phyloP scores from a whole-genome alignment of 257 asterid genomes.

The Mentha longifolia region DNA sequence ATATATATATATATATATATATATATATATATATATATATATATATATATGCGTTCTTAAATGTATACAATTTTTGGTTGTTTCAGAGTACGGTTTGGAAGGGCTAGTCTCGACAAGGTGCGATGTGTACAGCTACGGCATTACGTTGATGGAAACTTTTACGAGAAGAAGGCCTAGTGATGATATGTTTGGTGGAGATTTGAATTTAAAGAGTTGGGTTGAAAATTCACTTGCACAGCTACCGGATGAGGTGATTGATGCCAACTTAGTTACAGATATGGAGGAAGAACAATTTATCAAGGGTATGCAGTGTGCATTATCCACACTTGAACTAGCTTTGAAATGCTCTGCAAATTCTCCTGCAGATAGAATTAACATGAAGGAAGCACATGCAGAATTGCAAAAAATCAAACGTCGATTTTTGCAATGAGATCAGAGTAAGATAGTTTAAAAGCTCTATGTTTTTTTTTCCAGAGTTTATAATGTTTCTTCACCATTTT shows the following conservation, averaged over 20 bases:
- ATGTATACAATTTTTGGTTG: too few species aligned
- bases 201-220: not conserved
- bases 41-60: too few species aligned
- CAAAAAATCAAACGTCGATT: not conserved
- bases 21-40: too few species aligned
- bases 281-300: not conserved
- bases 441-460: too few species aligned
- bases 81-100: conserved; percentile 1
- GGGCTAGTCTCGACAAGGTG: conserved; percentile 18
- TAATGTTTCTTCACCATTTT: too few species aligned
- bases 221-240: not conserved
- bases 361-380: not conserved
- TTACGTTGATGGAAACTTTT: not conserved
- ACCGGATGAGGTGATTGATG: not conserved
- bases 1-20: too few species aligned
- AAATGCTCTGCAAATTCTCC: not conserved
- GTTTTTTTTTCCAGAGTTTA: too few species aligned
- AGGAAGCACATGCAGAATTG: not conserved
- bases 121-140: not conserved
- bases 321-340: not conserved
- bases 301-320: not conserved
- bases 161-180: not conserved
- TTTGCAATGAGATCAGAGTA: too few species aligned
- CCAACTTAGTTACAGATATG: not conserved
- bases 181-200: not conserved